Base-by-base conservation (phyloP, 2,329 filamentous ascomycete genomes). In the Penicillium verrucosum region DNA sequence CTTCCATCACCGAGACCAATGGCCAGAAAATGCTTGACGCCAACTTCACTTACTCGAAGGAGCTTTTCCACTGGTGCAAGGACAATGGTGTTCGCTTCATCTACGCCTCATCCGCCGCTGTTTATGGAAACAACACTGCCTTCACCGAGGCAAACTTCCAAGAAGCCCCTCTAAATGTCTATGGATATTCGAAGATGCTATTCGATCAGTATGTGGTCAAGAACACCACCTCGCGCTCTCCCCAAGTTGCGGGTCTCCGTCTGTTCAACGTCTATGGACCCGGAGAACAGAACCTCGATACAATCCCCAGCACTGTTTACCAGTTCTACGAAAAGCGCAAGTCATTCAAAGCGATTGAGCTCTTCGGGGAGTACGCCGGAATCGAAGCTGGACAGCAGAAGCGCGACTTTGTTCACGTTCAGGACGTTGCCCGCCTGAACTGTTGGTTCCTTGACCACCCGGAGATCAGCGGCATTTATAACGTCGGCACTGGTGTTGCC, bases 401-500 rank as follows among this genome's bases (percentile, higher is more conserved):
- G 34, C 53, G 40, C 2, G 47, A 56, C 10, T 51, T 56, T 5
- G 53, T 56, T 16, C 41, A 56, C 16, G 53, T 56, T 6, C 32
- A 56, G 27, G 53, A 56, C 14, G 47, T 56, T 16, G 53, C 53
- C 12, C 53, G 53, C 7, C 40, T 56, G 3, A 56, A 56, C 16
- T 56, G 53, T 23, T 56, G 53, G 53, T 51, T 56, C 34, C 48
- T 51, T 4, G 53, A 56, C 5, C 53, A 56, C 27, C 53, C 53
- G 0, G 53, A 56, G 16, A 40, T 43, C 34, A 45, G 12, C 6
- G 53, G 53, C 5, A 56, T 56, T 12, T 56, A 40, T 21, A 56
- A 56, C 34, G 53, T 56, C 4, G 53, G 53, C 8, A 56, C 53
- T 12, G 53, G 53, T 21, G 6, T 40, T 21, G 53, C 53, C 2